Evolutionary conservation across 345 rosid genomes (phyloP).

Genomic region (Syzygium grande): DNA sequence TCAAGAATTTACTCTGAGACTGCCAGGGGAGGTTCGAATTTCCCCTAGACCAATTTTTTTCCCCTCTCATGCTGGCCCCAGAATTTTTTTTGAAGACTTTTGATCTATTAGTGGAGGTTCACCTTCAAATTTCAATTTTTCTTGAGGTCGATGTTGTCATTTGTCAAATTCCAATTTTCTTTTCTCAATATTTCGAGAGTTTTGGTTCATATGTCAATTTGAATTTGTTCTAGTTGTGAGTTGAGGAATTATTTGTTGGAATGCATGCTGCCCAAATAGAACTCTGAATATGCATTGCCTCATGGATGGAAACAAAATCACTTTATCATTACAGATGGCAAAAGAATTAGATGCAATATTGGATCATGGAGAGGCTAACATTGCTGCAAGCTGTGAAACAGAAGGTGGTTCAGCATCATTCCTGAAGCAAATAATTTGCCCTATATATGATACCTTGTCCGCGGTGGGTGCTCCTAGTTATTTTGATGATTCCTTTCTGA

Average conservation of each 20-base stretch:
- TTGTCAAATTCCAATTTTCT: not conserved
- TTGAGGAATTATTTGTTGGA: not conserved
- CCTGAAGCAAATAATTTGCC: conserved; percentile 68
- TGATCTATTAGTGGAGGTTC: not conserved
- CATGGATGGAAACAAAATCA: not conserved
- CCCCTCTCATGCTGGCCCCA: not conserved
- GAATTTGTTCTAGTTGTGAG: not conserved
- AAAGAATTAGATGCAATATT: conserved; percentile 84
- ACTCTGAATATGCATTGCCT: not conserved
- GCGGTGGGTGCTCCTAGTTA: conserved; percentile 33
- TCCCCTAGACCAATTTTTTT: not conserved
- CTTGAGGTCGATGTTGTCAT: not conserved
- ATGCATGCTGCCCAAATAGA: not conserved
- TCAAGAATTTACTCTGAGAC: not conserved
- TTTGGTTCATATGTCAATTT: not conserved
- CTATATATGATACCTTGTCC: conserved; percentile 57
- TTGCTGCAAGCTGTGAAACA: conserved; percentile 51
- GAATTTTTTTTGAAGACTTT: not conserved
- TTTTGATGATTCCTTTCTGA: not conserved
- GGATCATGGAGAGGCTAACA: conserved; percentile 82
- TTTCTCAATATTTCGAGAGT: not conserved
- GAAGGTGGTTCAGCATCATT: conserved; percentile 67
- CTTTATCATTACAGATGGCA: conserved; percentile 66
- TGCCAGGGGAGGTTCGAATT: not conserved
- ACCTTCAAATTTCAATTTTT: not conserved